phyloP scores from a whole-genome alignment of 2,329 filamentous ascomycete genomes.

The Phialemonium atrogriseum region DNA sequence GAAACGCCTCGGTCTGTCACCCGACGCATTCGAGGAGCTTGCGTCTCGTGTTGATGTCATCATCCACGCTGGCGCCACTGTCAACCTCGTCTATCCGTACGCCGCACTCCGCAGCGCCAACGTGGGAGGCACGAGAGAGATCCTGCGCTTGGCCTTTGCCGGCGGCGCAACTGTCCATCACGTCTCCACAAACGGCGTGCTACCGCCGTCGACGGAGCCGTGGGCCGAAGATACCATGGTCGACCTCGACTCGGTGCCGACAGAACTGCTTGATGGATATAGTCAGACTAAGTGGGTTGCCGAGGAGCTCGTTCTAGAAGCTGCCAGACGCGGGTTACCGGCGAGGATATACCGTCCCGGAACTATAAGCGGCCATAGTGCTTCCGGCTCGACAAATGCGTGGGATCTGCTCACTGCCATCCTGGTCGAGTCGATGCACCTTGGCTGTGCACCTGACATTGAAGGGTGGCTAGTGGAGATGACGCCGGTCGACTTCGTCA shows the following conservation, averaged over 20 bases:
- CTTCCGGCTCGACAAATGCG: slow-evolving; percentile 66
- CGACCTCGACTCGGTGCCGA: slow-evolving; percentile 58
- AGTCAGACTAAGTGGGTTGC: slow-evolving; percentile 78
- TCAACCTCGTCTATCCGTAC: slow-evolving; percentile 76
- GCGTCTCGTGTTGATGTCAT: slow-evolving; percentile 62
- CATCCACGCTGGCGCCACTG: slow-evolving; percentile 68
- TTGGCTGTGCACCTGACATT: slow-evolving; percentile 62
- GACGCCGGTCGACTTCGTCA: slow-evolving; percentile 78
- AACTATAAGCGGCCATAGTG: slow-evolving; percentile 72
- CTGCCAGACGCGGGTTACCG: slow-evolving; percentile 58
- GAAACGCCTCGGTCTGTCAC: slow-evolving; percentile 58
- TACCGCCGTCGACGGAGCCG: slow-evolving; percentile 60
- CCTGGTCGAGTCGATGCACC: slow-evolving; percentile 66
- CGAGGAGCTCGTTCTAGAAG: slow-evolving; percentile 65
- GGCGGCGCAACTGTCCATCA: slow-evolving; percentile 68
- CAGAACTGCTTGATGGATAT: slow-evolving; percentile 63
- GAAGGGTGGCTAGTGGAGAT: slow-evolving; percentile 73
- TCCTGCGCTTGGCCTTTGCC: slow-evolving; percentile 60
- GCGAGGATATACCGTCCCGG: slow-evolving; percentile 65
- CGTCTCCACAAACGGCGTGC: slow-evolving; percentile 71
- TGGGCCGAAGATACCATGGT: slow-evolving; percentile 66
- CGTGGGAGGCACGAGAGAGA: slow-evolving; percentile 69
- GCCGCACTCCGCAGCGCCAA: slow-evolving; percentile 67
- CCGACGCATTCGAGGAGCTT: slow-evolving; percentile 56
- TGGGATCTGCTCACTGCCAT: slow-evolving; percentile 72